Evolutionary conservation across 768 basidiomycete species (phyloP), one percentile per base, ranked within the genome.

Genomic region (Dendrothele bispora): DNA sequence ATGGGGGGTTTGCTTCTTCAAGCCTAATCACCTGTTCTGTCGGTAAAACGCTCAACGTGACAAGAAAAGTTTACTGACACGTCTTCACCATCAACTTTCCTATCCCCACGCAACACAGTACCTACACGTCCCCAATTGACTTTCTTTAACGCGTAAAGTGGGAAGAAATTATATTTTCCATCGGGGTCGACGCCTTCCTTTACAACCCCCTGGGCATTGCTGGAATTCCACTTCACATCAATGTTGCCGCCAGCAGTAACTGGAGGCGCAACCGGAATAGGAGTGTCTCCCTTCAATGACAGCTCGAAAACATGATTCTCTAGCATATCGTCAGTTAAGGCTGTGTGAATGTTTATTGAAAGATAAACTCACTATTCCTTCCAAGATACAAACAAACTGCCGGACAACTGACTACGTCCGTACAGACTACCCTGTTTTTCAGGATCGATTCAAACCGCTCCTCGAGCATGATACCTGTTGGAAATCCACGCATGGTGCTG

Each of bases 261-360:
- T 7, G 27, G 27, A 17, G 43, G 22, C 7, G 43, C 43, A 21
- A 24, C 26, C 18, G 32, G 27, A 28, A 45, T 34, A 30, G 43
- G 43, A 21, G 24, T 17, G 10, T 45, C 43, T 7, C 12, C 25
- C 20, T 45, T 35, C 10, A 45, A 21, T 14, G 7, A 7, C 8
- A 45, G 28, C 21, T 45, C 25, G 43, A 45, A 45, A 7, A 35
- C 15, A 32, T 45, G 43, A 35, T 45, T 29, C n/a, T 26, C 43
- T 45, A 7, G 7, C 17, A 32, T n/a, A 35, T 12, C 14, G 15
- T 29, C 29, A n/a, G 26, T n/a, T 22, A 14, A 30, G 32, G 29
- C 10, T 34, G 29, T 7, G 7, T 38, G 36, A 38, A 38, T 8
- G 21, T 8, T n/a, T n/a, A n/a, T n/a, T n/a, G 17, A 24, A 6